Percentiles rank a stretch among this genome's conserved stretches.
phyloP scores from a whole-genome alignment of 441 rosid genomes.

The Kokia cookei region DNA sequence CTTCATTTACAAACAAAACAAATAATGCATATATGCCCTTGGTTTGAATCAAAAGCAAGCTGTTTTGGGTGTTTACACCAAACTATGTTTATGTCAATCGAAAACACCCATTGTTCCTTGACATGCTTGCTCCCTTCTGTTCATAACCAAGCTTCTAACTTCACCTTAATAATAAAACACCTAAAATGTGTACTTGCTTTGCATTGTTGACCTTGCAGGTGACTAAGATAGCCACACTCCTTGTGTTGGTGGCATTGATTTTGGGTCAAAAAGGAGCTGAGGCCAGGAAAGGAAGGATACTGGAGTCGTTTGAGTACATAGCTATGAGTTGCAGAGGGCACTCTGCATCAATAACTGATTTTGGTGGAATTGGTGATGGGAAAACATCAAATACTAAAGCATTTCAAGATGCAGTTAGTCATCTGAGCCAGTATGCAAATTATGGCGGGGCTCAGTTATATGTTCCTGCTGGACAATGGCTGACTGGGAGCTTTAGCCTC shows the following conservation, averaged over 20 bases:
- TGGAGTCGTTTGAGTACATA: conserved; percentile 48
- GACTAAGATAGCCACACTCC: conserved; percentile 10
- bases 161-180: neutral
- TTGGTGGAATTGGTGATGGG: conserved; percentile 67
- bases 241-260: conserved; percentile 15
- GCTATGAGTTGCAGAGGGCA: conserved; percentile 60
- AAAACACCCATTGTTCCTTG: neutral
- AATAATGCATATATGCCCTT: neutral
- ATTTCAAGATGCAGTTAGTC: conserved; percentile 42
- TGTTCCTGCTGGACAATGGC: conserved; percentile 63
- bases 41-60: neutral
- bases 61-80: neutral
- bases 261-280: conserved; percentile 25
- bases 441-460: conserved; percentile 52
- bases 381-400: conserved; percentile 55
- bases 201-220: conserved; percentile 17
- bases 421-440: conserved; percentile 38
- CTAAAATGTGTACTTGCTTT: neutral
- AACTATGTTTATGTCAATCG: neutral
- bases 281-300: conserved; percentile 24
- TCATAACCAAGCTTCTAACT: neutral
- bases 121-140: neutral
- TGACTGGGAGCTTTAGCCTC: conserved; percentile 64
- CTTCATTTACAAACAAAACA: neutral
- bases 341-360: conserved; percentile 57